Conservation (phyloP, 345 rosid genomes). For the Laguncularia racemosa region DNA sequence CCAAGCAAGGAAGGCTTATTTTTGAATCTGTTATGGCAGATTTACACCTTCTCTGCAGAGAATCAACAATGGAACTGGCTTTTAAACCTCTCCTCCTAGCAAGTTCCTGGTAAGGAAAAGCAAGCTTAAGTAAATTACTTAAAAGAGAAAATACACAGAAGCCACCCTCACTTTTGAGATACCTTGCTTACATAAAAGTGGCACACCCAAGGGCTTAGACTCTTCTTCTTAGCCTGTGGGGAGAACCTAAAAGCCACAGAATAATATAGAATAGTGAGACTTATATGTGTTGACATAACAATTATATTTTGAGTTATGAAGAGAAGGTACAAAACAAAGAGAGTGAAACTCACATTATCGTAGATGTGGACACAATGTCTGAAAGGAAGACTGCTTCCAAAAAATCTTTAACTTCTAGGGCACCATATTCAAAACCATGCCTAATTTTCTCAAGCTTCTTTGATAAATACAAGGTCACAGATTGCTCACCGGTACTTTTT, state of each 20-base stretch:
- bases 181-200: conserved; percentile 82
- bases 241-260: conserved; percentile 44
- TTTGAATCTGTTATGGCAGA: conserved; percentile 23
- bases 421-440: conserved; percentile 86
- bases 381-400: conserved; percentile 65
- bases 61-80: conserved; percentile 31
- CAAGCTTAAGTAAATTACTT: conserved; percentile 4
- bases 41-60: conserved; percentile 38
- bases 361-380: conserved; percentile 58
- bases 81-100: conserved; percentile 45
- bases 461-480: conserved; percentile 65
- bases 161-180: conserved; percentile 4
- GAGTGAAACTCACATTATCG: conserved; percentile 56
- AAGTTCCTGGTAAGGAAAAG: conserved; percentile 42
- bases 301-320: neutral
- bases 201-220: conserved; percentile 72
- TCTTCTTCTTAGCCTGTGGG: conserved; percentile 26
- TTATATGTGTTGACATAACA: neutral
- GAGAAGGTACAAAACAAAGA: neutral
- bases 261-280: neutral
- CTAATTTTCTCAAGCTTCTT: conserved; percentile 56
- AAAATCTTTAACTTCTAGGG: conserved; percentile 67
- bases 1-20: conserved; percentile 26
- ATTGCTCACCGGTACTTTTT: conserved; percentile 45
- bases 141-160: neutral